Conservation (phyloP, 225 moss, liverwort and hornwort genomes). For the Straminergon stramineum region DNA sequence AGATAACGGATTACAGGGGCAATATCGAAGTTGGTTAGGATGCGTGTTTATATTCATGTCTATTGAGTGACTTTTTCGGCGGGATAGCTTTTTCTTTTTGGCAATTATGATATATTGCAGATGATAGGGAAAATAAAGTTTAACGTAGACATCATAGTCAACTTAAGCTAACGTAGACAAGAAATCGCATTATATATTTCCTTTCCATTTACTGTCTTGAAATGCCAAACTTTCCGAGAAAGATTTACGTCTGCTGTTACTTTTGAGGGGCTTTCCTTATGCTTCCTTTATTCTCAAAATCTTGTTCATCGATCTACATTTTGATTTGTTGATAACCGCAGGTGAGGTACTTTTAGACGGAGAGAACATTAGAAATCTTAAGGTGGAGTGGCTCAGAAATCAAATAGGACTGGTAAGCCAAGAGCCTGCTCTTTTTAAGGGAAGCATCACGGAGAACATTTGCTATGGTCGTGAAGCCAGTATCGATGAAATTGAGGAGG, state of each 20-base stretch:
- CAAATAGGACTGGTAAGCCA: conserved; percentile 68
- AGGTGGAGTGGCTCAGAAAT: conserved; percentile 58
- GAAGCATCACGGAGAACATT: conserved; percentile 54
- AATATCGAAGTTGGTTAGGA: not conserved
- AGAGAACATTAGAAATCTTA: conserved; percentile 47
- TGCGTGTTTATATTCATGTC: not conserved
- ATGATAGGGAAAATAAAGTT: not conserved
- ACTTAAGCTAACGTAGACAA: not conserved
- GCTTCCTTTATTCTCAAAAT: not conserved
- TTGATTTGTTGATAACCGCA: not conserved
- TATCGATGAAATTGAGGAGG: conserved; percentile 56
- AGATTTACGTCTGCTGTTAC: not conserved
- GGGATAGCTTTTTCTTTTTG: not conserved
- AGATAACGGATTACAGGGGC: not conserved
- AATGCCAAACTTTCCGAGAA: not conserved
- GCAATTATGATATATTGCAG: not conserved
- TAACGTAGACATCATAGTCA: not conserved
- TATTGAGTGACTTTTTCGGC: not conserved
- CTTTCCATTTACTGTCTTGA: not conserved
- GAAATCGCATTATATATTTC: not conserved
- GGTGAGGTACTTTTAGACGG: conserved; percentile 62
- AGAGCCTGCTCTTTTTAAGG: conserved; percentile 60
- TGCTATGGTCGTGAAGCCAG: conserved; percentile 54
- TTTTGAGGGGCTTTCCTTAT: not conserved
- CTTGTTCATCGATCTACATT: not conserved